Base-by-base conservation (phyloP, 768 basidiomycete genomes). In the Agaricus blazei region DNA sequence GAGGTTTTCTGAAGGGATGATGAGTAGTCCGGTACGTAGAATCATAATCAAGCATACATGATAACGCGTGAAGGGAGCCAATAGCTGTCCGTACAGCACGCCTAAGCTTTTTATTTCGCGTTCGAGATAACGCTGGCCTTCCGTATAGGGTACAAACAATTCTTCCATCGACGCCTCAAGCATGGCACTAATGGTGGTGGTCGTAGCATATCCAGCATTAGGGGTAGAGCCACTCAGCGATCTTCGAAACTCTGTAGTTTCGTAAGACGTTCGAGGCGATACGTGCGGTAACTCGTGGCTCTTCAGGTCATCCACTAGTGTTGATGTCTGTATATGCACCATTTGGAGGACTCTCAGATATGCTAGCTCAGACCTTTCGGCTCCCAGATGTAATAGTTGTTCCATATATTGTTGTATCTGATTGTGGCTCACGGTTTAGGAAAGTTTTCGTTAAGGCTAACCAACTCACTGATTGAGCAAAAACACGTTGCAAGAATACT, bases 341-440 rank as follows among this genome's bases (percentile, higher is more conserved):
- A 98, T 80, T 62, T 96, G 91, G 27, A 98, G 76, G 58, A 96
- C 79, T 27, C 97, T 92, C 19, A 98, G 80, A 66, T 93, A 94
- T 1, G 93, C 89, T 28, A 99, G 77, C 54, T 94, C 90, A 7
- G 94, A 96, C 36, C 92, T 81, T 2, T 80, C 78, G 1, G 80
- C 67, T 3, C 88, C 90, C 57, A 81, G 80, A 54, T 87, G 87
- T 48, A 98, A 76, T 4, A 99, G 80, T 51, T 86, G 82, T 65
- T 98, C 97, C 70, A 99, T 81, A 65, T 97, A 90, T 78, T 94
- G 92, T 77, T 98, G 95, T 59, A 99, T 94, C 96, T 98, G 65
- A 24, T 50, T 2, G 34, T 49, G 8, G 11, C 6, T n/a, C 19
- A 9, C 14, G 23, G 5, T 36, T 19, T 7, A 36, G n/a, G 3